These are phyloP conservation scores for Mucor mucedo DNA, from an alignment of 371 early-diverging fungal genomes.

Conservation along the genomic window DNA sequence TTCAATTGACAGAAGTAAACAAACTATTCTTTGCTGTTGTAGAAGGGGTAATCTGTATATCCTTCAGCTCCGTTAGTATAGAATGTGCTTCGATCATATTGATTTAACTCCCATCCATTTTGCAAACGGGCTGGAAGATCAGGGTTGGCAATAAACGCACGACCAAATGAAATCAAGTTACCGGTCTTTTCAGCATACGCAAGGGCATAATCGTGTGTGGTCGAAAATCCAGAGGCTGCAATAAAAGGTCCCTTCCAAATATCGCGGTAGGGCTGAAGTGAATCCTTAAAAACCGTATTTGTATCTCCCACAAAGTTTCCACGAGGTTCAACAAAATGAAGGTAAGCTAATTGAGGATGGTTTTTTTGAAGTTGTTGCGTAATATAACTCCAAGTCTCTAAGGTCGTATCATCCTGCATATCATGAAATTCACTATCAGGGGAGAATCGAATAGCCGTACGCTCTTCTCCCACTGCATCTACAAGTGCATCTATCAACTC, in stretches of 20 bases:
- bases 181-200: slow-evolving; percentile 12
- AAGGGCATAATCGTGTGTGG: slow-evolving; percentile 10
- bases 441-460: slow-evolving; percentile 30
- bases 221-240: slow-evolving; percentile 34
- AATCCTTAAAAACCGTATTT: background rate
- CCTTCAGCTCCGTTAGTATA: slow-evolving; percentile 17
- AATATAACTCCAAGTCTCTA: slow-evolving; percentile 40
- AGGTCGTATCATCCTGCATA: slow-evolving; percentile 33
- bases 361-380: slow-evolving; percentile 19
- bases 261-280: slow-evolving; percentile 35
- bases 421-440: slow-evolving; percentile 25
- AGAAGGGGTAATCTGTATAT: slow-evolving; percentile 24
- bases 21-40: background rate
- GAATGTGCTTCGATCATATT: slow-evolving; percentile 22
- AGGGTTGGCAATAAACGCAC: slow-evolving; percentile 28
- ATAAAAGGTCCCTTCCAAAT: slow-evolving; percentile 40
- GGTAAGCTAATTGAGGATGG: slow-evolving; percentile 33
- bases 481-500: slow-evolving; percentile 63
- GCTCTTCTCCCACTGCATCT: slow-evolving; percentile 28
- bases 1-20: too few species aligned
- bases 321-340: slow-evolving; percentile 40
- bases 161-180: slow-evolving; percentile 24
- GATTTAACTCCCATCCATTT: slow-evolving; percentile 19
- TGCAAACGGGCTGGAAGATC: slow-evolving; percentile 23
- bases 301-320: background rate